Evolutionary conservation across 2,329 filamentous ascomycete species (phyloP).

Genomic region (Elsinoe perseae): DNA sequence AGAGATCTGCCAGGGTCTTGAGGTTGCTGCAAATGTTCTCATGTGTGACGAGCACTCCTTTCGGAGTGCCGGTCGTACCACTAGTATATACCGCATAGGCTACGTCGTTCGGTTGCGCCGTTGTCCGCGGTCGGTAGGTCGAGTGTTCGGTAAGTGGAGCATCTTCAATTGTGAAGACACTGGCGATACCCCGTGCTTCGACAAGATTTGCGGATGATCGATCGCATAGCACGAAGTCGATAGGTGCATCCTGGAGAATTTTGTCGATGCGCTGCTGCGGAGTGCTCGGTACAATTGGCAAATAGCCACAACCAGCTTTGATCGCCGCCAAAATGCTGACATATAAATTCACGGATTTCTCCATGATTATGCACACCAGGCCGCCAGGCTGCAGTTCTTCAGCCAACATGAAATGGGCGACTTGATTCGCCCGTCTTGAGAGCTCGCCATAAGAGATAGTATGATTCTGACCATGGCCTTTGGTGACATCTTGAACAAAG

Average conservation of each 20-base stretch:
- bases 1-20: conserved; percentile 56
- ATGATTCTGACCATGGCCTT: conserved; percentile 29
- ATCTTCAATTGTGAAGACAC: conserved; percentile 26
- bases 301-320: conserved; percentile 68
- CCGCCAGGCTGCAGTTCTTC: conserved; percentile 45
- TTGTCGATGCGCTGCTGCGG: conserved; percentile 52
- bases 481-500: conserved; percentile 48
- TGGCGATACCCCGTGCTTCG: conserved; percentile 15
- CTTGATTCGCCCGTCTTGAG: conserved; percentile 54
- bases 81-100: conserved; percentile 79
- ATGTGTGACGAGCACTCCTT: conserved; percentile 72
- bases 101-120: conserved; percentile 43
- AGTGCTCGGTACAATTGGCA: conserved; percentile 70
- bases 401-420: conserved; percentile 51
- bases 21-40: conserved; percentile 70
- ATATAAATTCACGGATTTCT: conserved; percentile 68
- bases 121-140: conserved; percentile 33
- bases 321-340: conserved; percentile 64
- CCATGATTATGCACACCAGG: conserved; percentile 65
- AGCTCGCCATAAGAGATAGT: conserved; percentile 57
- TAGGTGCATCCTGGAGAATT: conserved; percentile 55
- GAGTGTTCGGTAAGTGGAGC: conserved; percentile 29
- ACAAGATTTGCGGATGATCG: conserved; percentile 16
- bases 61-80: conserved; percentile 71
- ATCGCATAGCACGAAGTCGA: conserved; percentile 42